Evolutionary conservation across 2,329 filamentous ascomycete species (phyloP), one percentile per base, ranked within the genome.

Genomic region (Cladosporium sp.): DNA sequence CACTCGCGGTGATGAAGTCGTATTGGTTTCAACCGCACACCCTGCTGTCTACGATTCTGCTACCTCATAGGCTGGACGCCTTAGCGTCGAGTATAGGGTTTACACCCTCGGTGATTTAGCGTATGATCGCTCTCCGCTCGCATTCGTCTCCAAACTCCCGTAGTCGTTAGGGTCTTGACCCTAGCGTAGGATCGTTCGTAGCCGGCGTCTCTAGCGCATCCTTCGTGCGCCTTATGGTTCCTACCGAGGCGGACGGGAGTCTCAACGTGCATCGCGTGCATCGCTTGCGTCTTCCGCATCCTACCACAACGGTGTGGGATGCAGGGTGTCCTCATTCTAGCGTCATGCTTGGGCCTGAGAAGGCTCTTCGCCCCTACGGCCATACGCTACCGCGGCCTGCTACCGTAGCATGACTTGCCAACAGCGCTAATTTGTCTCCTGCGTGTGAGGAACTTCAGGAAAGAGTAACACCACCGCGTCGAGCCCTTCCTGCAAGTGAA

Each of bases 221-320:
- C 56, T 59, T 59, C 56, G 56, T 28, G 56, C 21, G 21, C 14
- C 23, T 23, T 18, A 18, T 21, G 33, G 18, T 59, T 35, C 56
- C 33, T 59, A 28, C 26, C 56, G 56, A 59, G 21, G 56, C 56
- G 56, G 29, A 10, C n/a, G 28, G 18, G 28, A n/a, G 31, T n/a
- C 33, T 59, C 56, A 59, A 59, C 56, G 56, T 44, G 37, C 37
- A 28, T 44, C 56, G 56, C 56, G 26, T 59, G 56, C 29, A 59
- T 18, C 49, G 49, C 49, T 29, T 52, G 49, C 49, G 26, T 31
- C 52, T 29, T n/a, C 31, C 52, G 52, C 28, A 37, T 40, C 35
- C 56, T 23, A 35, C 37, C 35, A 37, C 16, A 33, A 31, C 52
- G 28, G 52, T 33, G 52, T 55, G 14, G 52, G 40, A 46, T 33